Conservation (phyloP, 2,329 filamentous ascomycete species). For the Penicillium sp. region DNA sequence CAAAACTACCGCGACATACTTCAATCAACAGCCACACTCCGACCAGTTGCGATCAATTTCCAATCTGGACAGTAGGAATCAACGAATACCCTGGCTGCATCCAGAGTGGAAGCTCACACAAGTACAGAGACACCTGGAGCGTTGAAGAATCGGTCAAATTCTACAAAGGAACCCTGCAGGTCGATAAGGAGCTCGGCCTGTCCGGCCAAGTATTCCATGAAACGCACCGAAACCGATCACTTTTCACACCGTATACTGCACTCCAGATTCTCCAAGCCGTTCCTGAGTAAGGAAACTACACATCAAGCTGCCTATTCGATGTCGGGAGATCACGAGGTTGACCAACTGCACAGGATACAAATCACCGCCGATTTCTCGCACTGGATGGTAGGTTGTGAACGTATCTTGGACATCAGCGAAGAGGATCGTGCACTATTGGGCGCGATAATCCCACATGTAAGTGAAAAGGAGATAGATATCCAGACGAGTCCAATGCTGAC, state of each 20-base stretch:
- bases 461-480: neutral
- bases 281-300: constrained; percentile 27
- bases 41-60: constrained; percentile 22
- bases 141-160: constrained; percentile 39
- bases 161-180: constrained; percentile 33
- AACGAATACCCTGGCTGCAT: no score
- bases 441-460: constrained; percentile 36
- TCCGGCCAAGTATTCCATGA: constrained; percentile 37
- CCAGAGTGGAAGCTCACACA: neutral
- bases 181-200: constrained; percentile 37
- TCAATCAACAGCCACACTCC: constrained; percentile 11
- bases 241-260: constrained; percentile 37
- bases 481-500: neutral
- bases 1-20: constrained; percentile 22
- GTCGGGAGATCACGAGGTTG: neutral
- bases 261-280: constrained; percentile 34
- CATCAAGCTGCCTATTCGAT: neutral
- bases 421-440: constrained; percentile 22
- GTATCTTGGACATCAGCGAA: constrained; percentile 25
- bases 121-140: constrained; percentile 35
- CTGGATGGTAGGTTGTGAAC: constrained; percentile 27
- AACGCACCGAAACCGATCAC: constrained; percentile 38
- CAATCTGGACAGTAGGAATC: constrained; percentile 26
- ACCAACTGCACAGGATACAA: constrained; percentile 12
- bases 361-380: constrained; percentile 31